Evolutionary conservation across 257 asterid genomes (phyloP).

Genomic region (Voacanga thouarsii): DNA sequence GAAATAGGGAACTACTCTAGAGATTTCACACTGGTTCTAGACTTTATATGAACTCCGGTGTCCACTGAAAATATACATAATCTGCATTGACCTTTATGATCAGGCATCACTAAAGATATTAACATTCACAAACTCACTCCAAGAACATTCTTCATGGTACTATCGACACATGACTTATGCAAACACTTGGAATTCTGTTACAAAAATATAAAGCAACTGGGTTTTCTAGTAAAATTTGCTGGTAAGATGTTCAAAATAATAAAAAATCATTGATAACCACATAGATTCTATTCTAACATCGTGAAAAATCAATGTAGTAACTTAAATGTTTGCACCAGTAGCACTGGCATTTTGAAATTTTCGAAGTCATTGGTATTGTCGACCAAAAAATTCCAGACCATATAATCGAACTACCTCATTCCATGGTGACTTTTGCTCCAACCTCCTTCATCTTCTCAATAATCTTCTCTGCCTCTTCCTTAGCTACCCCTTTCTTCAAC

Average conservation of each 20-base stretch:
- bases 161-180: neutral
- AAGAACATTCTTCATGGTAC: neutral
- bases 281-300: neutral
- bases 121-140: neutral
- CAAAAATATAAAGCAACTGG: neutral
- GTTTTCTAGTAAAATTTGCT: neutral
- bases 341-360: neutral
- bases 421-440: constrained; percentile 82
- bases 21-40: neutral
- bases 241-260: neutral
- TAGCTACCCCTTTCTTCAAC: constrained; percentile 90
- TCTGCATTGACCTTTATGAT: neutral
- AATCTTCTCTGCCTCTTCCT: constrained; percentile 87
- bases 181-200: neutral
- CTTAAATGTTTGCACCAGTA: neutral
- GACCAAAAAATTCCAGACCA: neutral
- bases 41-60: neutral
- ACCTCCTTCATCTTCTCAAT: constrained; percentile 74
- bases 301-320: neutral
- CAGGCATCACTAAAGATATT: neutral
- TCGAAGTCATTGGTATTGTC: neutral
- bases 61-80: neutral
- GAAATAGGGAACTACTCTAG: neutral
- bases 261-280: neutral
- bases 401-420: constrained; percentile 48